These are phyloP conservation scores for Blepharisma stoltei DNA, from an alignment of 73 alveolate species.

Conservation along the genomic window DNA sequence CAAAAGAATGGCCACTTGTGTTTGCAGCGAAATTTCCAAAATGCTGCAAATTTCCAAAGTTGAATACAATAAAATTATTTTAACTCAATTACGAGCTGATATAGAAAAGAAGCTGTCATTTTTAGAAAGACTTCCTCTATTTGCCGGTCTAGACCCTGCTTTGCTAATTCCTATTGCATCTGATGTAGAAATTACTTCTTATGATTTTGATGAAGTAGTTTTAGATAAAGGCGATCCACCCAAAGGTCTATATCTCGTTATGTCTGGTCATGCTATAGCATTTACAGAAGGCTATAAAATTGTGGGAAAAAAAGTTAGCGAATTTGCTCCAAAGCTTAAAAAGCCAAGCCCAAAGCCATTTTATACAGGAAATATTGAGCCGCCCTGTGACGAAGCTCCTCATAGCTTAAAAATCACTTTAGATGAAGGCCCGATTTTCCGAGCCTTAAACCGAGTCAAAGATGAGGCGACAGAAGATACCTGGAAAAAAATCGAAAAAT, in stretches of 20 bases:
- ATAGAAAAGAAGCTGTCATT: not conserved
- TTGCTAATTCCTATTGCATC: conserved; percentile 20
- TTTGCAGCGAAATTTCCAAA: not conserved
- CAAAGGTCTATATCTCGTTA: not conserved
- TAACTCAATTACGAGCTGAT: not conserved
- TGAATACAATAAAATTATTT: not conserved
- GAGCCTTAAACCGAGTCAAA: not conserved
- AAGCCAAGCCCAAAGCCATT: conserved; percentile 19
- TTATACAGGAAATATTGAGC: not conserved
- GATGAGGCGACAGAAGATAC: not conserved
- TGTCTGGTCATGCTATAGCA: not conserved
- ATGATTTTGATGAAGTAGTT: not conserved
- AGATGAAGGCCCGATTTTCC: not conserved
- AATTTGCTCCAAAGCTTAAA: not conserved
- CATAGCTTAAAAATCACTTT: not conserved
- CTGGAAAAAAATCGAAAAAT: not conserved
- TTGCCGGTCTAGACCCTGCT: not conserved
- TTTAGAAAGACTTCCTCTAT: not conserved
- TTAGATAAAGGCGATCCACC: not conserved
- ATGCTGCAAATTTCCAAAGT: not conserved
- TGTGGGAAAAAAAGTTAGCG: not conserved
- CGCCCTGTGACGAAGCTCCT: not conserved
- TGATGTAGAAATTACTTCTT: not conserved
- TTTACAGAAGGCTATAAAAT: conserved; percentile 11
- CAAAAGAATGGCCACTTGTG: not conserved